These are phyloP conservation scores for Penicillium longicatenatum DNA, from an alignment of 495 filamentous ascomycete genomes.

Conservation along the genomic window DNA sequence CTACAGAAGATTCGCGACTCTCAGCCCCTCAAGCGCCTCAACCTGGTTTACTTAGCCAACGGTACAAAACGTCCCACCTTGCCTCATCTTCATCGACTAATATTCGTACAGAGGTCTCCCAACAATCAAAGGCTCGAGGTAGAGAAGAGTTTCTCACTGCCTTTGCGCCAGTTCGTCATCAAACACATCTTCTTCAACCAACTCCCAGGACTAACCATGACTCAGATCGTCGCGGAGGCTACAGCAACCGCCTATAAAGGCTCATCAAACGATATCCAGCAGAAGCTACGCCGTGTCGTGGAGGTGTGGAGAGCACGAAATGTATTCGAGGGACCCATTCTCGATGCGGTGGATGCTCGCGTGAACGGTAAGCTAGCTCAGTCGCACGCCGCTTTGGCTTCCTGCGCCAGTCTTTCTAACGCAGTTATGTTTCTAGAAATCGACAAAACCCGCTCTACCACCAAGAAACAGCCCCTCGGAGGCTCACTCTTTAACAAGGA, in stretches of 20 bases:
- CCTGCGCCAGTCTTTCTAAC: constrained; percentile 10
- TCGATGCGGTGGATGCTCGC: constrained; percentile 74
- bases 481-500: constrained; percentile 66
- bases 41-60: constrained; percentile 93
- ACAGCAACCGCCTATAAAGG: constrained; percentile 84
- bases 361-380: constrained; percentile 65
- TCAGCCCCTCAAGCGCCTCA: constrained; percentile 78
- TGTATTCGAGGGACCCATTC: constrained; percentile 81
- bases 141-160: constrained; percentile 91
- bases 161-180: constrained; percentile 68
- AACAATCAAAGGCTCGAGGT: constrained; percentile 87
- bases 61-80: constrained; percentile 52
- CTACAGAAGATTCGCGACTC: constrained; percentile 84
- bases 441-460: constrained; percentile 70
- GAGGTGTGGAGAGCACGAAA: constrained; percentile 88
- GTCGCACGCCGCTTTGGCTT: neutral
- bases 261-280: constrained; percentile 76
- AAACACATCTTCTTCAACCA: neutral
- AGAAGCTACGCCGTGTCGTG: constrained; percentile 83
- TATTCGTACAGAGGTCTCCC: constrained; percentile 73
- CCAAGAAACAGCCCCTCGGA: constrained; percentile 66
- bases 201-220: constrained; percentile 23
- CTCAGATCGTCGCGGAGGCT: constrained; percentile 80
- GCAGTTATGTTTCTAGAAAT: constrained; percentile 57
- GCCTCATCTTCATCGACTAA: constrained; percentile 19